Evolutionary conservation across 2,329 filamentous ascomycete species (phyloP).

Genomic region (Sporothrix inflata): DNA sequence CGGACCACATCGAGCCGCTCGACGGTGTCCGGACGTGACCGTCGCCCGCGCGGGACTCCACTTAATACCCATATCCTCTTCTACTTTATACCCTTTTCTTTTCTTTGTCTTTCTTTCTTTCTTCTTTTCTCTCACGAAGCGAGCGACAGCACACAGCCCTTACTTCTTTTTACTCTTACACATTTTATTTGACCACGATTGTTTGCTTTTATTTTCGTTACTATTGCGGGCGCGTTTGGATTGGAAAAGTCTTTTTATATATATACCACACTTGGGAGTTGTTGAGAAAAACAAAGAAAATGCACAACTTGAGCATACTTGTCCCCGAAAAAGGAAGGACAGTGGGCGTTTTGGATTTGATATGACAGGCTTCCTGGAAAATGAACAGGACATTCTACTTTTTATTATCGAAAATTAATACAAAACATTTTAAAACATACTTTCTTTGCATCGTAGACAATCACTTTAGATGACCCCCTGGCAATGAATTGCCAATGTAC

Average conservation of each 20-base stretch:
- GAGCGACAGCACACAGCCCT: neutral
- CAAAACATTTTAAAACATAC: conserved; percentile 15
- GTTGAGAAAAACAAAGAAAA: neutral
- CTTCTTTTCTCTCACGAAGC: conserved; percentile 6
- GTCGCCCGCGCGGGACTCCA: too few relatives aligned
- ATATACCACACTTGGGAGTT: conserved; percentile 4
- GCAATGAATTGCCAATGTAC: neutral
- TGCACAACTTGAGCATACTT: neutral
- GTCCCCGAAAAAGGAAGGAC: conserved; percentile 3
- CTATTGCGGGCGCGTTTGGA: neutral
- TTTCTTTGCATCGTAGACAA: neutral
- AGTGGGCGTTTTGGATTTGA: conserved; percentile 4
- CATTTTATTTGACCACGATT: neutral
- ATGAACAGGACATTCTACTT: neutral
- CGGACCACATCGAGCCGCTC: conserved; percentile 46
- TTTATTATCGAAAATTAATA: neutral
- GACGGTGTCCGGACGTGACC: conserved; percentile 35
- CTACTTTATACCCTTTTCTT: too few relatives aligned
- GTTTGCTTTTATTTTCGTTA: neutral
- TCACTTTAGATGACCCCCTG: neutral
- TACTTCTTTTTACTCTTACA: neutral
- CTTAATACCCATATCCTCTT: too few relatives aligned
- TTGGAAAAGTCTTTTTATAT: conserved; percentile 7
- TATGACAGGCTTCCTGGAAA: neutral
- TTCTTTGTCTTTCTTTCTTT: conserved; percentile 13